Conservation (phyloP, 257 asterid genomes). For the Galeopsis tetrahit region DNA sequence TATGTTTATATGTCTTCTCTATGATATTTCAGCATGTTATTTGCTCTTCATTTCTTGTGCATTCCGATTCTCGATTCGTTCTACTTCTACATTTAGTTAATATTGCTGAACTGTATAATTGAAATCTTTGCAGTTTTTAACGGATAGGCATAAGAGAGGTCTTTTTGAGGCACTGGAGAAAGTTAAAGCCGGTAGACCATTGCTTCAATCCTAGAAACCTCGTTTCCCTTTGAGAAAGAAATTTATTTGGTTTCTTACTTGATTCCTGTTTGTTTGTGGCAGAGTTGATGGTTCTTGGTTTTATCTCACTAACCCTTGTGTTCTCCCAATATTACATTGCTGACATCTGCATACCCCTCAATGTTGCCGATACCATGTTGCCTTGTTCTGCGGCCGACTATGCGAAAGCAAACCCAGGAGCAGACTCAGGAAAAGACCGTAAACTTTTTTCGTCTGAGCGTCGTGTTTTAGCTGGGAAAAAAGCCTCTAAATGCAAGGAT, state of each 20-base stretch:
- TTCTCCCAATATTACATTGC: conserved; percentile 91
- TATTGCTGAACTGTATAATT: conserved; percentile 3
- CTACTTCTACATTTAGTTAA: neutral
- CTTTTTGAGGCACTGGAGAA: conserved; percentile 90
- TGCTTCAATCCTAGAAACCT: neutral
- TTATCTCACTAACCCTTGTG: conserved; percentile 81
- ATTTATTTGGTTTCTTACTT: conserved; percentile 21
- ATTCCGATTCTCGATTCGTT: conserved; percentile 3
- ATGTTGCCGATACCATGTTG: conserved; percentile 73
- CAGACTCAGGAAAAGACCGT: conserved; percentile 44
- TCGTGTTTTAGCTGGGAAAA: conserved; percentile 52
- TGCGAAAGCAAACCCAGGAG: conserved; percentile 16
- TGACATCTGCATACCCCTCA: conserved; percentile 72
- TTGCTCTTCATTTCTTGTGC: conserved; percentile 21
- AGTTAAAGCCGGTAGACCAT: conserved; percentile 78
- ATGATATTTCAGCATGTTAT: neutral
- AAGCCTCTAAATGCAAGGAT: conserved; percentile 41
- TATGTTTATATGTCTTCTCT: conserved; percentile 1
- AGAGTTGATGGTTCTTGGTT: conserved; percentile 98
- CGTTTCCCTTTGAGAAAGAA: neutral
- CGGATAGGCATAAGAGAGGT: conserved; percentile 80
- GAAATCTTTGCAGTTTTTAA: conserved; percentile 63
- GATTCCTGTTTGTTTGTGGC: conserved; percentile 38
- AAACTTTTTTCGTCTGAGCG: conserved; percentile 67
- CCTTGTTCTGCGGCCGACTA: conserved; percentile 52